Evolutionary conservation across 164 flowering plant genomes (phyloP).

Genomic region (Vitis vinifera): ASM3070453v1 NC_081814.1:3347501-3348000

Average conservation of each 20-base stretch:
- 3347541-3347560: too few species aligned
- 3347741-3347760: slow-evolving; percentile 2
- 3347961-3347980: slow-evolving; percentile 12
- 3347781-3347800: slow-evolving; percentile 21
- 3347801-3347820: slow-evolving; percentile 25
- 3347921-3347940: slow-evolving; percentile 23
- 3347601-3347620: too few species aligned
- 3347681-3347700: too few species aligned
- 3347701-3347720: neutral
- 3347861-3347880: slow-evolving; percentile 33
- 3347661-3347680: too few species aligned
- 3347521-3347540: too few species aligned
- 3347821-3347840: slow-evolving; percentile 17
- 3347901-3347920: slow-evolving; percentile 33
- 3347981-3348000: slow-evolving; percentile 22
- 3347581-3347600: too few species aligned
- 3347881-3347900: slow-evolving; percentile 14
- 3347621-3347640: too few species aligned
- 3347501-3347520: too few species aligned
- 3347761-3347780: neutral
- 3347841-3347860: slow-evolving; percentile 20
- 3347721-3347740: neutral
- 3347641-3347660: too few species aligned
- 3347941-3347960: slow-evolving; percentile 23
- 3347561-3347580: too few species aligned